phyloP scores from a whole-genome alignment of 1,284 basidiomycete species.

The Malassezia globosa region DNA sequence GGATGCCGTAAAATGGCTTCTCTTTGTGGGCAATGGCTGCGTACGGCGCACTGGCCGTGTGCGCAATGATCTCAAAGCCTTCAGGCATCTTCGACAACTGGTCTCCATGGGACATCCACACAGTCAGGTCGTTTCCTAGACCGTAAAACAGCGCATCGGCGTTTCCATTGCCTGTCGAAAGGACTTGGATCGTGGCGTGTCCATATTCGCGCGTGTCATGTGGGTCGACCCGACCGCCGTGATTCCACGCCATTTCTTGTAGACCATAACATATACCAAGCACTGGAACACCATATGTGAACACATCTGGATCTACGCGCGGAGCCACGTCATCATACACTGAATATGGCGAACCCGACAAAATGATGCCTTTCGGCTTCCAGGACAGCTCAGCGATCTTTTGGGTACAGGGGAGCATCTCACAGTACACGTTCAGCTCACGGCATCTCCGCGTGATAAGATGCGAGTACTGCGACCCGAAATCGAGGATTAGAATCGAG shows the following conservation, averaged over 20 bases:
- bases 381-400: slow-evolving; percentile 79
- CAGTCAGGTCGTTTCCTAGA: slow-evolving; percentile 67
- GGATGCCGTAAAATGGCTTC: slow-evolving; percentile 87
- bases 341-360: slow-evolving; percentile 96
- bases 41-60: slow-evolving; percentile 76
- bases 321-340: slow-evolving; percentile 89
- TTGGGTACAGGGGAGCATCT: slow-evolving; percentile 92
- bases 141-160: slow-evolving; percentile 69
- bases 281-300: slow-evolving; percentile 76
- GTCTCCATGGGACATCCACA: slow-evolving; percentile 99
- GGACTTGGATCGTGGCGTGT: slow-evolving; percentile 68
- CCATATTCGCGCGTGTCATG: slow-evolving; percentile 94
- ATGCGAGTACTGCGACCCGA: slow-evolving; percentile 98
- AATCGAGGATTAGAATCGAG: slow-evolving; percentile 91
- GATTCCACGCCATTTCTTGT: slow-evolving; percentile 90
- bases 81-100: slow-evolving; percentile 72
- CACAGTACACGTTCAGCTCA: slow-evolving; percentile 94
- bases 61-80: slow-evolving; percentile 76
- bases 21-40: slow-evolving; percentile 84
- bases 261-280: slow-evolving; percentile 97
- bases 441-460: slow-evolving; percentile 95
- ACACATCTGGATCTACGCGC: slow-evolving; percentile 90
- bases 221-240: slow-evolving; percentile 74
- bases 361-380: slow-evolving; percentile 93
- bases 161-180: slow-evolving; percentile 56